These are phyloP conservation scores for Ustilago shanxiensis DNA, from an alignment of 1,284 basidiomycete species.

Conservation along the genomic window DNA sequence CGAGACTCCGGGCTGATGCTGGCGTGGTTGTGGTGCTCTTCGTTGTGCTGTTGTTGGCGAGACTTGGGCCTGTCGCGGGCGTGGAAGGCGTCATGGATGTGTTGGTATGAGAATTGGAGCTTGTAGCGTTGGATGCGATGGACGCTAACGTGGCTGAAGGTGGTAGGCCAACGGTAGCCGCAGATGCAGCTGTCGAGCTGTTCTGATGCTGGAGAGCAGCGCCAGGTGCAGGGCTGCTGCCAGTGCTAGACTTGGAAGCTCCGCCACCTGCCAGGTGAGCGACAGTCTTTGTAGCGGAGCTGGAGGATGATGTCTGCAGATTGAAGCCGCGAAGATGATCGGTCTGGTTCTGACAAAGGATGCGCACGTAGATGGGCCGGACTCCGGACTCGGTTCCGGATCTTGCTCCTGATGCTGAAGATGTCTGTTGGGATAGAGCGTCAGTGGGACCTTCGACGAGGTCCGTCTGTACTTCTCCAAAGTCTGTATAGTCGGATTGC, in stretches of 20 bases:
- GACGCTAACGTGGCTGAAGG: constrained; percentile 41
- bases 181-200: constrained; percentile 2
- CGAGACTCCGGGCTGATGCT: constrained; percentile 33
- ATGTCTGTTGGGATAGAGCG: background rate
- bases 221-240: constrained; percentile 13
- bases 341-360: constrained; percentile 59
- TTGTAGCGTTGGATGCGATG: constrained; percentile 53
- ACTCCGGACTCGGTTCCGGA: constrained; percentile 12
- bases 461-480: constrained; percentile 37
- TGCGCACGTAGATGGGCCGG: constrained; percentile 47
- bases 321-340: constrained; percentile 54
- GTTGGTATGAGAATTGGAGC: constrained; percentile 44
- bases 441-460: constrained; percentile 25
- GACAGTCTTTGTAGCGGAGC: constrained; percentile 28
- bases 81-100: constrained; percentile 27
- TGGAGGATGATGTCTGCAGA: constrained; percentile 17
- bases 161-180: constrained; percentile 33
- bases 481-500: constrained; percentile 29
- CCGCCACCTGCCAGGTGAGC: constrained; percentile 42
- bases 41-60: constrained; percentile 10
- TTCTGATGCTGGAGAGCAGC: constrained; percentile 10
- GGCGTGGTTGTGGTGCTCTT: constrained; percentile 22
- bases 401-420: background rate
- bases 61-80: constrained; percentile 17
- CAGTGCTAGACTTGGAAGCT: constrained; percentile 8